Percentiles rank a stretch among this genome's conserved stretches.
Conservation (phyloP, 2,329 filamentous ascomycete species). For the Cytospora leucostoma region DNA sequence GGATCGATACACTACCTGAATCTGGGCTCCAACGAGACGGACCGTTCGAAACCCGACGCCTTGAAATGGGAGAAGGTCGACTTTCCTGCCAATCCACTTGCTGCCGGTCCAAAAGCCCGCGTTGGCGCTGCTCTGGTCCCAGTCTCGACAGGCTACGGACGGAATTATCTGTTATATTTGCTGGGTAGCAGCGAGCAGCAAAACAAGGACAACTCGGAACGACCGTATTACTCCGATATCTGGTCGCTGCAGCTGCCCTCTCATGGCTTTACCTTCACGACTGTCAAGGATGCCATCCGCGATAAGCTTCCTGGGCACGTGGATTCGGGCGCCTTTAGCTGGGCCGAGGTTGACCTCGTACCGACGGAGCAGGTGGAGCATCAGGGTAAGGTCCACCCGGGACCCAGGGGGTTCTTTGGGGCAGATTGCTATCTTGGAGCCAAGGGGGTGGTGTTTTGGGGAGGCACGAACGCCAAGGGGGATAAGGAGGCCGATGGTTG, state of each 20-base stretch:
- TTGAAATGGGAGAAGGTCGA: slow-evolving; percentile 41
- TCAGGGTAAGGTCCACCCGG: slow-evolving; percentile 46
- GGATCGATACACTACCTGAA: slow-evolving; percentile 41
- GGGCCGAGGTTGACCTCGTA: slow-evolving; percentile 52
- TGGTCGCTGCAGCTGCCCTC: slow-evolving; percentile 56
- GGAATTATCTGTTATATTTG: slow-evolving; percentile 53
- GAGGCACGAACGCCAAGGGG: slow-evolving; percentile 48
- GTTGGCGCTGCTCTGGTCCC: slow-evolving; percentile 46
- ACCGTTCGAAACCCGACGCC: slow-evolving; percentile 36
- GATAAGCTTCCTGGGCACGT: slow-evolving; percentile 41
- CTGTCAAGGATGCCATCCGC: slow-evolving; percentile 52
- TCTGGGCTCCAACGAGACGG: slow-evolving; percentile 35
- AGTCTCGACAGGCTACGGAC: slow-evolving; percentile 53
- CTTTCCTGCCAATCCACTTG: slow-evolving; percentile 41
- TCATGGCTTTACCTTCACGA: slow-evolving; percentile 47
- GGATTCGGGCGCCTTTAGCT: slow-evolving; percentile 49
- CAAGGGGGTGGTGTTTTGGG: slow-evolving; percentile 53
- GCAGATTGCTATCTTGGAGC: slow-evolving; percentile 47
- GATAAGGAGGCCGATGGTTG: slow-evolving; percentile 44
- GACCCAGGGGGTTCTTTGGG: slow-evolving; percentile 42
- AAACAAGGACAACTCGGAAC: slow-evolving; percentile 27
- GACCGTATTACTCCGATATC: slow-evolving; percentile 43
- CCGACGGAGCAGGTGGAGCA: slow-evolving; percentile 44
- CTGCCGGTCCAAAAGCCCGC: slow-evolving; percentile 45
- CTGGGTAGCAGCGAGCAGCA: slow-evolving; percentile 41